Percentiles rank a stretch among this genome's conserved stretches.
These are phyloP conservation scores for Starmerella gropengiesseri DNA, from an alignment of 805 yeast species.

Conservation along the genomic window DNA sequence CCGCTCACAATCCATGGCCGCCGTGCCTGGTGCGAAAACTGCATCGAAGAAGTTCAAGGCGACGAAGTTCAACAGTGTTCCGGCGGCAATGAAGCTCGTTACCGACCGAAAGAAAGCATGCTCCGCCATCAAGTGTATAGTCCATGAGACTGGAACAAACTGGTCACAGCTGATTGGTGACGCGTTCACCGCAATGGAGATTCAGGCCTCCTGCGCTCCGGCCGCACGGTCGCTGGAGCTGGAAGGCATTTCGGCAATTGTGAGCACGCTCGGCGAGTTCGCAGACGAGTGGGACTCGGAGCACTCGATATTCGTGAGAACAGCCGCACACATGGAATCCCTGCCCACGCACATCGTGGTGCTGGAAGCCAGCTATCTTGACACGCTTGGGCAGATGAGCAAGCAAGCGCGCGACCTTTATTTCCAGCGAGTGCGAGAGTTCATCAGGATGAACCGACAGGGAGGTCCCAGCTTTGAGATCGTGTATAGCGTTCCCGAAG, in stretches of 20 bases:
- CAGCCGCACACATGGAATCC: constrained; percentile 8
- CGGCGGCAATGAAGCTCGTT: constrained; percentile 3
- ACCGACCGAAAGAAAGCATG: constrained; percentile 12
- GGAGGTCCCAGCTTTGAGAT: background rate
- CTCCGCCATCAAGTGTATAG: background rate
- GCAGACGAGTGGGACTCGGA: constrained; percentile 14
- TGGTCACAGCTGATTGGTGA: constrained; percentile 1
- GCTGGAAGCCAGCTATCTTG: constrained; percentile 6
- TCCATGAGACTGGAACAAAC: background rate
- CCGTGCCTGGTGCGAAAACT: background rate
- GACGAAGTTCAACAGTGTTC: background rate
- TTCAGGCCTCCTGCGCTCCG: background rate
- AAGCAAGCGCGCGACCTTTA: background rate
- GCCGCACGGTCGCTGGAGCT: background rate
- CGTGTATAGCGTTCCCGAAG: constrained; percentile 15
- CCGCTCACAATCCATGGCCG: background rate
- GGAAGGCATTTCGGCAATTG: constrained; percentile 8
- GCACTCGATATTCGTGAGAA: constrained; percentile 7
- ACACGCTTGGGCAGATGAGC: constrained; percentile 3
- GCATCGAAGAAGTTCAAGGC: background rate
- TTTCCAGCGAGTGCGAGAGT: constrained; percentile 1
- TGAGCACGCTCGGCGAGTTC: constrained; percentile 9
- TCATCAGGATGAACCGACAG: background rate
- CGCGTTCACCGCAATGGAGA: background rate
- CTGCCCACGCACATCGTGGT: constrained; percentile 9